Conservation (phyloP, 495 filamentous ascomycete genomes). For the Cercophora scortea region DNA sequence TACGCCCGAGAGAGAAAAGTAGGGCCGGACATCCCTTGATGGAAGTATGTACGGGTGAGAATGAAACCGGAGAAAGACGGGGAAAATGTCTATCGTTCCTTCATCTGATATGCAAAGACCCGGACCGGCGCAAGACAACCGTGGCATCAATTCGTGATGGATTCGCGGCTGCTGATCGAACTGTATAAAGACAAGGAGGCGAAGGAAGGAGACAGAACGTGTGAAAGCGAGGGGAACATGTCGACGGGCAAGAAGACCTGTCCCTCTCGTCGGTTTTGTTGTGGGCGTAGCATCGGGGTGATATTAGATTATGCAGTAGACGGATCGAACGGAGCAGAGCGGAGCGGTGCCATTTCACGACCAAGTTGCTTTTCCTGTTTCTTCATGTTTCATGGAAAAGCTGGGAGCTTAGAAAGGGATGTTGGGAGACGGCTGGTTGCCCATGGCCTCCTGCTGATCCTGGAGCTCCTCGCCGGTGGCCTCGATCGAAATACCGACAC, state of each 20-base stretch:
- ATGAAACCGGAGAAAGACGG: neutral
- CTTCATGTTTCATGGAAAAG: neutral
- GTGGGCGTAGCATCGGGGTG: conserved; percentile 1
- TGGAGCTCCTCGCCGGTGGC: conserved; percentile 81
- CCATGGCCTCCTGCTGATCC: conserved; percentile 70
- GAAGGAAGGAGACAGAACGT: conserved; percentile 1
- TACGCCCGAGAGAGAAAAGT: neutral
- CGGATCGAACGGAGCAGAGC: conserved; percentile 5
- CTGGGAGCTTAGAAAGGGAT: conserved; percentile 45
- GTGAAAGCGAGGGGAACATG: neutral
- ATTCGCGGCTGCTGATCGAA: conserved; percentile 2
- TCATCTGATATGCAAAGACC: conserved; percentile 9
- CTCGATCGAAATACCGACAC: conserved; percentile 91
- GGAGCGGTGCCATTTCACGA: conserved; percentile 7
- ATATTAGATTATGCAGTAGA: conserved; percentile 20
- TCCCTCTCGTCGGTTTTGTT: neutral
- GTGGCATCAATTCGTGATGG: conserved; percentile 3
- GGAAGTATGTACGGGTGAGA: neutral
- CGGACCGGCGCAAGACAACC: conserved; percentile 2
- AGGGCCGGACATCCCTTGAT: neutral
- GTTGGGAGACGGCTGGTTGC: conserved; percentile 38
- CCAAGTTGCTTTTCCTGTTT: neutral
- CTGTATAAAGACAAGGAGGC: conserved; percentile 2
- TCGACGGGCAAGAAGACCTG: neutral
- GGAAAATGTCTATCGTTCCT: conserved; percentile 11